Evolutionary conservation across 78 protist species (phyloP), one percentile per base, ranked within the genome.

Genomic region (Planoprotostelium fungivorum): DNA sequence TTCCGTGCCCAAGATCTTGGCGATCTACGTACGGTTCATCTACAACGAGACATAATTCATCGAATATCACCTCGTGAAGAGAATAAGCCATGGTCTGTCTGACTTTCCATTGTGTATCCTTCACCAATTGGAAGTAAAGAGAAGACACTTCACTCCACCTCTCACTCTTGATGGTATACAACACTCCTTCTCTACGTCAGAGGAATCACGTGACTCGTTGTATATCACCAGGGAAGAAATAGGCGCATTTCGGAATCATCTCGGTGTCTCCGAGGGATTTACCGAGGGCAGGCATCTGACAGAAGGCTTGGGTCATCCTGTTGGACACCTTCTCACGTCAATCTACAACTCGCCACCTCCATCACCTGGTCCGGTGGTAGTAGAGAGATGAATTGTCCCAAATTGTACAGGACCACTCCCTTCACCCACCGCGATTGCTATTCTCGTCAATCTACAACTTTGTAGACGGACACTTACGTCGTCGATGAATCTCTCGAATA

Each of bases 351-450:
- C 37, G 91, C 37, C 38, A 0, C 37, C 38, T 29, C 90, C 36
- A 0, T 87, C 36, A 34, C 34, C 37, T 63, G 86, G 34, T 38
- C 89, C n/a, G 29, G 5, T 0, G 38, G 87, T 38, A 94, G 36
- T 36, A 88, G 89, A 23, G 92, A 84, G 83, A 94, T 63, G 63
- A 94, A 63, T 1, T 35, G 83, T 1, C 96, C 96, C 29, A 91
- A 87, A 34, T 38, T 31, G 38, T 92, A 89, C 38, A 38, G 90
- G 28, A 87, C 86, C n/a, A 84, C 63, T 31, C 37, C 31, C 39
- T 63, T 36, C 31, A 94, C 96, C 96, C 96, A 94, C 16, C 96
- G 85, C n/a, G 92, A 87, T 31, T 37, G 0, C 88, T 87, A 37
- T 5, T 51, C 5, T 51, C 5, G 31, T 25, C 73, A 51, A 51